phyloP scores from a whole-genome alignment of 805 yeast species.

The Myxozyma kluyveri region DNA sequence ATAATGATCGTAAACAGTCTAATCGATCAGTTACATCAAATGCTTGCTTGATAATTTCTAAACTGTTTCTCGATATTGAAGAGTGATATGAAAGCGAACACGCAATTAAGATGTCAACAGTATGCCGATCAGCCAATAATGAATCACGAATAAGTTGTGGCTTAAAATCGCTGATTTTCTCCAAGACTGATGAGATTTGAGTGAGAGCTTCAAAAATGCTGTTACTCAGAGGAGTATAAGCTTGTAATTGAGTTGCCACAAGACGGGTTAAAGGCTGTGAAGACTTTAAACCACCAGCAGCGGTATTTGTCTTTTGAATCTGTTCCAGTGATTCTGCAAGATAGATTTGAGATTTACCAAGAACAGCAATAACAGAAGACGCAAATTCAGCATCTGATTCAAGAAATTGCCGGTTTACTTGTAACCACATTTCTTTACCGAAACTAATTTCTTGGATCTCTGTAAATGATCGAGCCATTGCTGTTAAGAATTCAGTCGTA shows the following conservation, averaged over 20 bases:
- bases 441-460: conserved; percentile 3
- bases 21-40: conserved; percentile 76
- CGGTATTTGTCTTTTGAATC: conserved; percentile 35
- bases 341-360: conserved; percentile 14
- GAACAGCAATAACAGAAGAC: conserved; percentile 24
- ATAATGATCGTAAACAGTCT: conserved; percentile 63
- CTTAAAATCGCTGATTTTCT: conserved; percentile 18
- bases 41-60: conserved; percentile 69
- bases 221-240: conserved; percentile 3
- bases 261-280: conserved; percentile 1
- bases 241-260: conserved; percentile 6
- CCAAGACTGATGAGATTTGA: conserved; percentile 14
- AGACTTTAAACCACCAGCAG: conserved; percentile 6
- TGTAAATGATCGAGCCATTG: background rate
- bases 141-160: conserved; percentile 21
- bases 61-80: conserved; percentile 61
- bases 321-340: conserved; percentile 27
- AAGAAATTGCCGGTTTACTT: conserved; percentile 28
- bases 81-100: conserved; percentile 64
- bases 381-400: conserved; percentile 20
- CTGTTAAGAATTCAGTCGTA: conserved; percentile 6
- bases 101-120: conserved; percentile 51
- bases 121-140: conserved; percentile 4
- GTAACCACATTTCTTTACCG: conserved; percentile 23
- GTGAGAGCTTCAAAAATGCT: conserved; percentile 4